Evolutionary conservation across 495 filamentous ascomycete genomes (phyloP), one percentile per base, ranked within the genome.

Genomic region (Margaritispora aquatica): DNA sequence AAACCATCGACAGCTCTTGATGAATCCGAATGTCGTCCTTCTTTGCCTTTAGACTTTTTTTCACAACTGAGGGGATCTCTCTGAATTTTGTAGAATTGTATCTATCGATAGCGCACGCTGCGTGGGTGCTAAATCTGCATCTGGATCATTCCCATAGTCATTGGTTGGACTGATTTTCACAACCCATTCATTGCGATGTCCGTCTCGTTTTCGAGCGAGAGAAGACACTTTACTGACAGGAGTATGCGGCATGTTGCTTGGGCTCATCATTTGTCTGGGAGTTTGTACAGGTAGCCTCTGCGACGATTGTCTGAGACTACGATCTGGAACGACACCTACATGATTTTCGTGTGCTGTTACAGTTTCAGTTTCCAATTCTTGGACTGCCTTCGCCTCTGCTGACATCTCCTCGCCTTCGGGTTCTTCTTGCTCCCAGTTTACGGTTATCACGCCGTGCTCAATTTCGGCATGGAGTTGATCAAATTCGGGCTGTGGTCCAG

Each of bases 1-100:
- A 56, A 20, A 64, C 62, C 26, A 53, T 38, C 27, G 27, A 48
- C 26, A 60, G 46, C 26, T 57, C 34, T 54, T 64, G 52, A 1
- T 44, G 24, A 29, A 54, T 47, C 20, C 41, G 19, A 23, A 59
- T 46, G 11, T 52, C 48, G 13, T 63, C 21, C 24, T 29, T 26
- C 38, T 20, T 55, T 1, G 34, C 48, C n/a, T 55, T 34, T 22
- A 41, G 4, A 9, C 10, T 46, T 23, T 59, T 21, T 26, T 52
- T 52, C 17, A 29, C 15, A 26, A 27, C 31, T 2, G 13, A 26
- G n/a, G n/a, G n/a, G n/a, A n/a, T n/a, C n/a, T n/a, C n/a, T n/a
- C n/a, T n/a, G n/a, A n/a, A n/a, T n/a, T n/a, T n/a, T n/a, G n/a
- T n/a, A n/a, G n/a, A n/a, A n/a, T n/a, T n/a, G n/a, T 3, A 29